Evolutionary conservation across 331 rosid genomes (phyloP), one percentile per base, ranked within the genome.

Genomic region (Pyrus hybrid): DNA sequence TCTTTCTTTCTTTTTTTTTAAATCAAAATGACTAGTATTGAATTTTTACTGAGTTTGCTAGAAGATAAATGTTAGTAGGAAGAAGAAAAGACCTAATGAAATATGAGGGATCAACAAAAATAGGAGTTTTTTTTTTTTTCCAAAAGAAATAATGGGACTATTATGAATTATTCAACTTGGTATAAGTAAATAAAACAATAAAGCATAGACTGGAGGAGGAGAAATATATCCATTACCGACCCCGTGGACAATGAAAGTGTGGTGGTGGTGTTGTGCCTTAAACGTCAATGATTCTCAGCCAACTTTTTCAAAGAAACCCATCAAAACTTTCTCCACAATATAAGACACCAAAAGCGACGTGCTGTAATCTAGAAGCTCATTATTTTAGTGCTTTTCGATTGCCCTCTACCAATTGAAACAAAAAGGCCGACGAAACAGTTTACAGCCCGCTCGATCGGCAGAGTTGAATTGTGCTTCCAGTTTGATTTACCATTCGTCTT

Each of bases 221-320:
- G 9, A 23, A 8, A 60, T 2, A 56, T 68, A 17, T 35, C 20
- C 41, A 63, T 12, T 60, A 58, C 21, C 22, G 10, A 62, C 41
- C 32, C 22, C 43, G 33, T 63, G 57, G 68, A 80, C 78, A 84
- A 32, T 16, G 70, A 81, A 81, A 35, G 68, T 25, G 76, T 53
- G 63, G 45, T 69, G 85, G 65, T 80, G 49, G 49, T 32, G 82
- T 68, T 84, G 83, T 84, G 86, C 80, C 85, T 79, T 80, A 28
- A 71, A 79, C 79, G 83, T 77, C 85, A 71, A 79, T 67, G 76
- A 70, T 74, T 78, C 81, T 70, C 22, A 13, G 17, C 78, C 63
- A 80, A 60, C 77, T 71, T 71, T 81, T 73, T 73, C 79, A 80
- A 84, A 71, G 75, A 71, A 62, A 70, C 60, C 67, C 83, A 84